Conservation (phyloP, 2,329 filamentous ascomycete genomes). For the Claviceps sp. region DNA sequence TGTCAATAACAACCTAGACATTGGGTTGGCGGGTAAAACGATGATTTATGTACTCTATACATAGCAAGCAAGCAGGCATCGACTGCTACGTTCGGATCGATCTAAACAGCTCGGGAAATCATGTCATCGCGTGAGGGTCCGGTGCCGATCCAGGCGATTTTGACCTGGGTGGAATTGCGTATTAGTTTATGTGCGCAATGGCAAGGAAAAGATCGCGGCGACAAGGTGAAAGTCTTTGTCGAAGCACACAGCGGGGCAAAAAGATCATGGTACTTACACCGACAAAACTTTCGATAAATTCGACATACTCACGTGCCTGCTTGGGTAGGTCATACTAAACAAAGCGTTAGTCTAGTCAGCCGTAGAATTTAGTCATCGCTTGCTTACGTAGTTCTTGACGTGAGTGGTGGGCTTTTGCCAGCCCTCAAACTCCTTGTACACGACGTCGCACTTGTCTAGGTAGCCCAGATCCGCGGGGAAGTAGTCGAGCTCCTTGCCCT, state of each 20-base stretch:
- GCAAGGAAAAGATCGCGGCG: background rate
- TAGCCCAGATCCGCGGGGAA: constrained; percentile 52
- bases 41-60: background rate
- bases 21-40: no score
- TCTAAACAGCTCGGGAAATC: constrained; percentile 27
- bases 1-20: no score
- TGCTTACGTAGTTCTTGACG: constrained; percentile 34
- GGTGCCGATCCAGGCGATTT: constrained; percentile 46
- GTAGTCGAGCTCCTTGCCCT: constrained; percentile 18
- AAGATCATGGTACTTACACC: background rate
- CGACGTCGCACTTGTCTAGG: constrained; percentile 46
- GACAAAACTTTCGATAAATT: constrained; percentile 33
- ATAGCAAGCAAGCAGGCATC: background rate
- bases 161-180: constrained; percentile 11
- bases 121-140: constrained; percentile 52
- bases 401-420: constrained; percentile 54
- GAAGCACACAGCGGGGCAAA: background rate
- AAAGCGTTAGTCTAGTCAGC: background rate
- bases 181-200: no score
- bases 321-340: constrained; percentile 41
- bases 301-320: constrained; percentile 51
- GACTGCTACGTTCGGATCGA: background rate
- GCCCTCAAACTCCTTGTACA: constrained; percentile 55
- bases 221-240: background rate
- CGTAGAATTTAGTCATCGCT: background rate